These are phyloP conservation scores for Cantharellus anzutake DNA, from an alignment of 768 basidiomycete genomes.

Conservation along the genomic window DNA sequence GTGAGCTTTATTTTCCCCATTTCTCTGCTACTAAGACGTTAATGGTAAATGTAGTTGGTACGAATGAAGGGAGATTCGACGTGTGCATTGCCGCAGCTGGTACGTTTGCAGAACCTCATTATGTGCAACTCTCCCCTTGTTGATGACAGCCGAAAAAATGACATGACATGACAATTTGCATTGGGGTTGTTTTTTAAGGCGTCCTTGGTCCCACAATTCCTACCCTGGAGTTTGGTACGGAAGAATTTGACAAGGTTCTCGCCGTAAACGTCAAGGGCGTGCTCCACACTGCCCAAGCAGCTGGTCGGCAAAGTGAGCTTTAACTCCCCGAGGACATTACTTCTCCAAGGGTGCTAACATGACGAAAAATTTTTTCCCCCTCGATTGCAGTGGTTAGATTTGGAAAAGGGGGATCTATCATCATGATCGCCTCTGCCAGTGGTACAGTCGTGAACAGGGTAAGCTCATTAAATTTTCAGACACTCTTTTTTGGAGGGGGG, in stretches of 20 bases:
- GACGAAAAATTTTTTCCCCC: too few relatives aligned
- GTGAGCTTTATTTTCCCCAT: background rate
- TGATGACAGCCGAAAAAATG: too few relatives aligned
- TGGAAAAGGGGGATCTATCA: conserved; percentile 29
- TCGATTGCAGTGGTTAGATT: conserved; percentile 22
- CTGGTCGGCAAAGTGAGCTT: conserved; percentile 26
- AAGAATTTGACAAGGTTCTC: conserved; percentile 46
- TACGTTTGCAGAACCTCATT: background rate
- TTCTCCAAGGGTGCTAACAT: too few relatives aligned
- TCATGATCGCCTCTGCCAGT: conserved; percentile 41
- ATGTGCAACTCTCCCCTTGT: too few relatives aligned
- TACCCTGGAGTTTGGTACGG: conserved; percentile 36
- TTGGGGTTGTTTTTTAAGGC: too few relatives aligned
- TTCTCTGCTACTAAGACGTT: too few relatives aligned
- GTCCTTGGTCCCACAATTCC: too few relatives aligned
- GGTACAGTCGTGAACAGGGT: conserved; percentile 58
- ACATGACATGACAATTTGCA: too few relatives aligned
- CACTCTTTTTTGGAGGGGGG: too few relatives aligned
- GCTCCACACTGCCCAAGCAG: conserved; percentile 41
- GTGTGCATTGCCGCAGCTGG: conserved; percentile 54
- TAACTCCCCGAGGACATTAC: background rate
- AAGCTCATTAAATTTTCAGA: background rate
- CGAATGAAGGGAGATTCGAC: conserved; percentile 52
- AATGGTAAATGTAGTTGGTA: conserved; percentile 22
- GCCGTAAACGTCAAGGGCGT: conserved; percentile 47